Evolutionary conservation across 352 stramenopile species (phyloP).

Genomic region (Hyaloperonospora brassicae): DNA sequence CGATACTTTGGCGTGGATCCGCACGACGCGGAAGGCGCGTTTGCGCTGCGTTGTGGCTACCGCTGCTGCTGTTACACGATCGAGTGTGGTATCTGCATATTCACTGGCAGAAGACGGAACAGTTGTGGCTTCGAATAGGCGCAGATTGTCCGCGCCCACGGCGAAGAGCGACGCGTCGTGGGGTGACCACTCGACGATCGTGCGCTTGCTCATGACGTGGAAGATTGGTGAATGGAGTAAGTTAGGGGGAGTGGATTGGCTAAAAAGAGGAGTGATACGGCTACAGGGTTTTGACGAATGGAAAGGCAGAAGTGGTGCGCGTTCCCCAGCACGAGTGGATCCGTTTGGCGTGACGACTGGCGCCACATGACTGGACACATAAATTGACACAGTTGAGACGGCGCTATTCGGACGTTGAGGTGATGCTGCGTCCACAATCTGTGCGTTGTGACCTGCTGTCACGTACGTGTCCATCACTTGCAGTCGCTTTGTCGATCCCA

Average conservation of each 20-base stretch:
- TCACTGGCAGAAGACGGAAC: constrained; percentile 11
- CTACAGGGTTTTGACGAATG: constrained; percentile 8
- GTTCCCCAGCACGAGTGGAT: no score
- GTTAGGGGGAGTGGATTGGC: constrained; percentile 10
- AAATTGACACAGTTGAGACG: no score
- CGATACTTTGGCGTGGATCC: constrained; percentile 65
- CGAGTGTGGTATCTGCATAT: constrained; percentile 3
- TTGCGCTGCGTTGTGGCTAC: constrained; percentile 66
- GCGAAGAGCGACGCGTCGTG: constrained; percentile 79
- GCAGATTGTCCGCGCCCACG: constrained; percentile 72
- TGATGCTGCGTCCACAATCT: no score
- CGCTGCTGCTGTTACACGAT: not conserved
- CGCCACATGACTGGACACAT: no score
- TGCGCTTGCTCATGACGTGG: constrained; percentile 59
- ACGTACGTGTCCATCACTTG: no score
- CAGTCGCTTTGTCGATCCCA: no score
- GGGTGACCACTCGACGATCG: constrained; percentile 78
- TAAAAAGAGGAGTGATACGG: constrained; percentile 1
- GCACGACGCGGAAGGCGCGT: constrained; percentile 71
- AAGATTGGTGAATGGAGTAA: no score
- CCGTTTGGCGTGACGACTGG: no score
- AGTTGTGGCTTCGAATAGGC: constrained; percentile 67
- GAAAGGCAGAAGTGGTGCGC: not conserved
- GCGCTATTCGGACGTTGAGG: no score
- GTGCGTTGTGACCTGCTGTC: no score